These are phyloP conservation scores for Xylariaceae sp. DNA, from an alignment of 2,329 filamentous ascomycete species.

Conservation along the genomic window DNA sequence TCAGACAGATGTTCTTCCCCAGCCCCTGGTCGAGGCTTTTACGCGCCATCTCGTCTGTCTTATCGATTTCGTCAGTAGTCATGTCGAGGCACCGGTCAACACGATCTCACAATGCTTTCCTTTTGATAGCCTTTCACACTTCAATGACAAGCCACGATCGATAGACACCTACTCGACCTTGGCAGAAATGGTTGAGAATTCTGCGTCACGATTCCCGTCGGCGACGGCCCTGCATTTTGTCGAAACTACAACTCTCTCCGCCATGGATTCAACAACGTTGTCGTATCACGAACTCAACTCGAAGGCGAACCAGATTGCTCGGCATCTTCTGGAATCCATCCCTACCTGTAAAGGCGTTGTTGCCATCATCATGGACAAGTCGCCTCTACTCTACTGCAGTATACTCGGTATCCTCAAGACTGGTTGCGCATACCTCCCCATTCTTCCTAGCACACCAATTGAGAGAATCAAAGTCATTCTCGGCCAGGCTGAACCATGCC, in stretches of 20 bases:
- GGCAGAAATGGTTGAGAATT: slow-evolving; percentile 48
- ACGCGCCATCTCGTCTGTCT: slow-evolving; percentile 57
- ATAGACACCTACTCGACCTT: slow-evolving; percentile 41
- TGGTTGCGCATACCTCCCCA: slow-evolving; percentile 73
- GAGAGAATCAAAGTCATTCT: slow-evolving; percentile 59
- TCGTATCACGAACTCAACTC: slow-evolving; percentile 62
- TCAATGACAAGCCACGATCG: slow-evolving; percentile 38
- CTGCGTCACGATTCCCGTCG: slow-evolving; percentile 44
- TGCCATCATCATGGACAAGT: slow-evolving; percentile 76
- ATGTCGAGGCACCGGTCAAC: slow-evolving; percentile 26
- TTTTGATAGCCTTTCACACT: slow-evolving; percentile 40
- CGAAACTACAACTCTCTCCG: slow-evolving; percentile 38
- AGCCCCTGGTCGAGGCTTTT: slow-evolving; percentile 51
- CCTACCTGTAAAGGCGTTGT: slow-evolving; percentile 53
- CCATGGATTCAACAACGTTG: slow-evolving; percentile 39
- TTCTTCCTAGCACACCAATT: slow-evolving; percentile 65
- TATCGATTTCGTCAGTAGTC: slow-evolving; percentile 28
- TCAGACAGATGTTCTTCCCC: slow-evolving; percentile 45
- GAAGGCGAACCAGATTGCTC: slow-evolving; percentile 59
- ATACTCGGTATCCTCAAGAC: slow-evolving; percentile 71
- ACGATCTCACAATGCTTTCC: slow-evolving; percentile 29
- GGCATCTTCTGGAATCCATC: slow-evolving; percentile 45
- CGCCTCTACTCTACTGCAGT: slow-evolving; percentile 62
- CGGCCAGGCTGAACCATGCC: slow-evolving; percentile 47
- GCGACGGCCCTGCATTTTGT: slow-evolving; percentile 62